Conservation (phyloP, 306 rosid species). For the Inga leiocalycina region DNA sequence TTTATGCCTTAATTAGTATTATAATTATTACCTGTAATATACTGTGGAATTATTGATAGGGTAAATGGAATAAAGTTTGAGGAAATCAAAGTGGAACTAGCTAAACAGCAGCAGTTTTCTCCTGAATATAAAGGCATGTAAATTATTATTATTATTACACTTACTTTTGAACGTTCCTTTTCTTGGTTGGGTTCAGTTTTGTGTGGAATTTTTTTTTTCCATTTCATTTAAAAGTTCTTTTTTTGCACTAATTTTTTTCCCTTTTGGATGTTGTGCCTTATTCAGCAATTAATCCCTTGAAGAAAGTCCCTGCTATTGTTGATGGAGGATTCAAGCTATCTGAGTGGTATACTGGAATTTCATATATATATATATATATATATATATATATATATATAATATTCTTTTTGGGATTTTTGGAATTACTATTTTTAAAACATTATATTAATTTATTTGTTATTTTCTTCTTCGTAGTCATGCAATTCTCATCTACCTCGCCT, state of each 20-base stretch:
- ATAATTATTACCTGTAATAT: neutral
- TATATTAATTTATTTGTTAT: neutral
- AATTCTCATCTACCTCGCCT: conserved; percentile 74
- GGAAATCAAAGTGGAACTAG: conserved; percentile 58
- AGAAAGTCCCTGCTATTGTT: conserved; percentile 75
- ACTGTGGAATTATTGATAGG: conserved; percentile 36
- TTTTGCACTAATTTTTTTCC: neutral
- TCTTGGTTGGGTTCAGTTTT: neutral
- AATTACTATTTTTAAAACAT: neutral
- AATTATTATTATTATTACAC: neutral
- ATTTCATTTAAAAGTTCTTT: neutral
- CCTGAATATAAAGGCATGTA: conserved; percentile 66
- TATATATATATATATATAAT: neutral
- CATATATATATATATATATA: neutral
- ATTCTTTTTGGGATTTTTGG: neutral
- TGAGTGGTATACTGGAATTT: conserved; percentile 61
- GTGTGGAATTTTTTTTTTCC: neutral
- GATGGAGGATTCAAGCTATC: conserved; percentile 82
- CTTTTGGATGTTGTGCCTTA: conserved; percentile 4
- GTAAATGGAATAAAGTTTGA: conserved; percentile 77
- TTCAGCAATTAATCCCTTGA: conserved; percentile 83
- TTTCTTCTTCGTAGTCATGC: conserved; percentile 72
- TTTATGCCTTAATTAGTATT: neutral
- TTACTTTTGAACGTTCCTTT: neutral
- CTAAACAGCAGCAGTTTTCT: conserved; percentile 62